Conservation (phyloP, 2,329 filamentous ascomycete species). For the Lecanosticta acicola region DNA sequence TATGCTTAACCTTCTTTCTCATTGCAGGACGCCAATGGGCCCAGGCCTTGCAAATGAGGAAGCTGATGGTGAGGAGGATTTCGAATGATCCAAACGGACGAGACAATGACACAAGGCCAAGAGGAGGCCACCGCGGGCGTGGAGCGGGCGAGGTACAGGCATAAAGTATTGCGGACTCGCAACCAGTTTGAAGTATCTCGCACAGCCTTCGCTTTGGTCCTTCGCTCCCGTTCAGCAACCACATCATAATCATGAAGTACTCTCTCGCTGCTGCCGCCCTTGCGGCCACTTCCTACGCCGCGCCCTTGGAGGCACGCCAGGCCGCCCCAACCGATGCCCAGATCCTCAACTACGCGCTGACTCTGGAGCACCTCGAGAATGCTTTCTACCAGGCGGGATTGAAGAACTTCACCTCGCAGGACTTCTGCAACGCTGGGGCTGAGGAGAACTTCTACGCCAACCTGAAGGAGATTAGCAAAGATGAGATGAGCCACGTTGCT, state of each 20-base stretch:
- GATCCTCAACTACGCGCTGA: conserved; percentile 42
- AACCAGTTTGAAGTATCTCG: too few species aligned
- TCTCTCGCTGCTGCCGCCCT: conserved; percentile 13
- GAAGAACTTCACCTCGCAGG: conserved; percentile 49
- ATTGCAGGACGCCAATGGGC: not conserved
- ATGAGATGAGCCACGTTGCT: conserved; percentile 55
- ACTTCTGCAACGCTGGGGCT: conserved; percentile 50
- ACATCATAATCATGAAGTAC: conserved; percentile 13
- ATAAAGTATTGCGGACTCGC: not conserved
- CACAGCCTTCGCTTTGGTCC: too few species aligned
- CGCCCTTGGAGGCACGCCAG: conserved; percentile 16
- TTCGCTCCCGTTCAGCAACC: too few species aligned
- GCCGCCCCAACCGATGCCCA: conserved; percentile 12
- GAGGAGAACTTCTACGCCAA: conserved; percentile 52
- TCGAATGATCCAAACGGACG: not conserved
- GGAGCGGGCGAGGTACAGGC: not conserved
- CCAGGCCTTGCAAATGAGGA: conserved; percentile 1
- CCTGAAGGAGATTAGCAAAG: conserved; percentile 50
- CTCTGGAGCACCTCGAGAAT: conserved; percentile 49
- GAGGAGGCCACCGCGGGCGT: not conserved
- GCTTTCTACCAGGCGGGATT: conserved; percentile 59
- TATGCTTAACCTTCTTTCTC: conserved; percentile 12
- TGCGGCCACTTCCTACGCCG: conserved; percentile 19
- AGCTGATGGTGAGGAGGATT: not conserved
- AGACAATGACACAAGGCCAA: not conserved